A percentile compares a stretch with the other conserved stretches of the same genome.
Conservation (phyloP, 768 basidiomycete genomes). For the Aureoboletus auriporus region DNA sequence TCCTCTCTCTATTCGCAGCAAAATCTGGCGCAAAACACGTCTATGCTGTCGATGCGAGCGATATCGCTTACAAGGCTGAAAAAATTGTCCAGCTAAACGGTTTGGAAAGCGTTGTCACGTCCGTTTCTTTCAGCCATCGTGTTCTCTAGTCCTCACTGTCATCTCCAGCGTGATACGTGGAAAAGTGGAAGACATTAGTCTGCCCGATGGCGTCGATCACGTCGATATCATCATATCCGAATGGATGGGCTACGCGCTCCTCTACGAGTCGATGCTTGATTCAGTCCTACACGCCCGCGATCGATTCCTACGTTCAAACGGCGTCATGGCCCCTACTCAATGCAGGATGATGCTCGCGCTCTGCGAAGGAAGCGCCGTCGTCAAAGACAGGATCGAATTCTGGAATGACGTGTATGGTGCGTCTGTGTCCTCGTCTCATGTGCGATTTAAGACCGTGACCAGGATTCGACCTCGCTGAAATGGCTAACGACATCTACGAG, state of each 20-base stretch:
- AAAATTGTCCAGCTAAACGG: constrained; percentile 77
- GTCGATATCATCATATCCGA: constrained; percentile 97
- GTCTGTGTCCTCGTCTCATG: constrained; percentile 10
- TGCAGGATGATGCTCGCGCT: constrained; percentile 81
- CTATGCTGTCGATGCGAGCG: constrained; percentile 88
- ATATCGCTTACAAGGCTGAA: constrained; percentile 71
- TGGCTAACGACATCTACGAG: constrained; percentile 69
- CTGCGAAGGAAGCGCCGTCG: constrained; percentile 70
- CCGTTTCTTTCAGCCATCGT: constrained; percentile 14
- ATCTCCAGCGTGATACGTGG: constrained; percentile 71
- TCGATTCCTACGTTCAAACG: constrained; percentile 65
- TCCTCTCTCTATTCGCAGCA: constrained; percentile 87
- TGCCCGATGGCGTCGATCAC: constrained; percentile 67
- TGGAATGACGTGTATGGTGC: constrained; percentile 91
- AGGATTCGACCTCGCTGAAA: constrained; percentile 88
- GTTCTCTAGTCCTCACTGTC: constrained; percentile 5
- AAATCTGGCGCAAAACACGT: constrained; percentile 86
- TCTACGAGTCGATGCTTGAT: constrained; percentile 98
- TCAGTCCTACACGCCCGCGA: constrained; percentile 89
- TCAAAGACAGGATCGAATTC: constrained; percentile 80
- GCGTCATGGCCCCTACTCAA: constrained; percentile 90
- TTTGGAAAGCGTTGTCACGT: constrained; percentile 68
- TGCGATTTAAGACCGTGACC: background rate
- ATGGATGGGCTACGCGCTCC: constrained; percentile 93
- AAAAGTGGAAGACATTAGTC: constrained; percentile 82